A percentile compares a stretch with the other conserved stretches of the same genome.
These are phyloP conservation scores for Magnaporthales sp. DNA, from an alignment of 2,329 filamentous ascomycete species.

Conservation along the genomic window DNA sequence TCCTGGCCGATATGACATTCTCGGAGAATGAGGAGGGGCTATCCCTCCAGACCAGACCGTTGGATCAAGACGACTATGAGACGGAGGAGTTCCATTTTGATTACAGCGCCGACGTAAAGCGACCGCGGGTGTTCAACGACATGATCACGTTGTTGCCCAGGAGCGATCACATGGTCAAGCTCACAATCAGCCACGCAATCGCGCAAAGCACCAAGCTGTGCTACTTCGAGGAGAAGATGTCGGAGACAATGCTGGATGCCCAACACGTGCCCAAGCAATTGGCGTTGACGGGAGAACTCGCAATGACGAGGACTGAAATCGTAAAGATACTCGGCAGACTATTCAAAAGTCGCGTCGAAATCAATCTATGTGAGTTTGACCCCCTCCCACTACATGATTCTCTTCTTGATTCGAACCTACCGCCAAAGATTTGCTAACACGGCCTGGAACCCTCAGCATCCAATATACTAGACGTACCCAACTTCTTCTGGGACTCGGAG, in stretches of 20 bases:
- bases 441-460: slow-evolving; percentile 49
- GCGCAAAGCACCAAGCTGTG: slow-evolving; percentile 94
- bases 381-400: background rate
- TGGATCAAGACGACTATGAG: slow-evolving; percentile 87
- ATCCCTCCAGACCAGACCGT: slow-evolving; percentile 67
- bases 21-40: slow-evolving; percentile 56
- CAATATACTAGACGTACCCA: slow-evolving; percentile 91
- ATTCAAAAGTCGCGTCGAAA: slow-evolving; percentile 91
- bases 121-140: slow-evolving; percentile 93
- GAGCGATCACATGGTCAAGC: slow-evolving; percentile 95
- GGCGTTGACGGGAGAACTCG: slow-evolving; percentile 80
- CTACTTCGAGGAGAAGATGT: slow-evolving; percentile 95
- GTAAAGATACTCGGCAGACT: slow-evolving; percentile 83
- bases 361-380: slow-evolving; percentile 83
- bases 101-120: slow-evolving; percentile 77
- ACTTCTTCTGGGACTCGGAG: slow-evolving; percentile 98
- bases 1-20: slow-evolving; percentile 90
- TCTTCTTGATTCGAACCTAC: background rate
- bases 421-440: slow-evolving; percentile 8
- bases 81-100: slow-evolving; percentile 98
- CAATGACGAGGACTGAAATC: slow-evolving; percentile 87
- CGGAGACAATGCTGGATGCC: slow-evolving; percentile 83
- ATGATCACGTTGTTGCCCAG: slow-evolving; percentile 95
- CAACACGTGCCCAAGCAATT: slow-evolving; percentile 86
- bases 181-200: slow-evolving; percentile 95